Conservation (phyloP, 257 asterid species). For the Primulina tabacum region DNA sequence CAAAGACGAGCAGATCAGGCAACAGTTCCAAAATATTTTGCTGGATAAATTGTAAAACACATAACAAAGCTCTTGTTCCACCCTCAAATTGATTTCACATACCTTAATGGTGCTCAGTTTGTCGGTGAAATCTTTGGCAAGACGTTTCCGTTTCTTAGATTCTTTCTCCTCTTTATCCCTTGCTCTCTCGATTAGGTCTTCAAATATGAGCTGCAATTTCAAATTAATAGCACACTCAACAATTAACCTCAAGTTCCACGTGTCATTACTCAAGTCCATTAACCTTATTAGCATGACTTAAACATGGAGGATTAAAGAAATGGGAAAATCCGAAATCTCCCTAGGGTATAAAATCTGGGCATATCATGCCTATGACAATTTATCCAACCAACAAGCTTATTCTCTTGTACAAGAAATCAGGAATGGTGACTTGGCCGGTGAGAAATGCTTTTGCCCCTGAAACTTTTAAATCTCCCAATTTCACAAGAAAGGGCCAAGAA, state of each 20-base stretch:
- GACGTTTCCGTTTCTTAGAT: slow-evolving; percentile 81
- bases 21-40: neutral
- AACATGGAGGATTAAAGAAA: neutral
- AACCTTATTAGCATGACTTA: slow-evolving; percentile 5
- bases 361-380: neutral
- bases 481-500: slow-evolving; percentile 3
- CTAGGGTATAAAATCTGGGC: neutral
- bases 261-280: neutral
- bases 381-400: neutral
- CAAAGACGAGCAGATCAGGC: neutral
- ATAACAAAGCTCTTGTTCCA: slow-evolving; percentile 1
- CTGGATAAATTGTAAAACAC: neutral
- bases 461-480: neutral
- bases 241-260: slow-evolving; percentile 4
- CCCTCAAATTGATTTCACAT: slow-evolving; percentile 29
- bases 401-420: neutral
- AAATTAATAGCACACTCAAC: slow-evolving; percentile 17
- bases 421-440: neutral
- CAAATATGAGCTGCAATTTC: slow-evolving; percentile 69
- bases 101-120: slow-evolving; percentile 72
- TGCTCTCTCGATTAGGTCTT: slow-evolving; percentile 88
- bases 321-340: slow-evolving; percentile 7
- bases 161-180: slow-evolving; percentile 98
- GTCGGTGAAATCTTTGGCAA: slow-evolving; percentile 79
- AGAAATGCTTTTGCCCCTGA: neutral